phyloP scores from a whole-genome alignment of 2,329 filamentous ascomycete species.

The Cladosporium sphaerospermum region DNA sequence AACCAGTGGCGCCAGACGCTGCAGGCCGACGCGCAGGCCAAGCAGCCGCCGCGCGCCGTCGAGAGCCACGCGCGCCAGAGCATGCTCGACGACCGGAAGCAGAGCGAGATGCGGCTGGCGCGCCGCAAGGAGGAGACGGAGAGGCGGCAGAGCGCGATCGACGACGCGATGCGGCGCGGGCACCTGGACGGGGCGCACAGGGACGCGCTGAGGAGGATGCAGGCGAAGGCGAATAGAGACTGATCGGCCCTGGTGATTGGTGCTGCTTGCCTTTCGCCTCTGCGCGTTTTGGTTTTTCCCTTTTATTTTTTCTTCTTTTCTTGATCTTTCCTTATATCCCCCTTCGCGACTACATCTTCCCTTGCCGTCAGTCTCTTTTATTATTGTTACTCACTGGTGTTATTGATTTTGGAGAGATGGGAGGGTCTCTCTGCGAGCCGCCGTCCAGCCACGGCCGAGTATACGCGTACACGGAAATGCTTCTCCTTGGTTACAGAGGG shows the following conservation, averaged over 20 bases:
- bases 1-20: constrained; percentile 53
- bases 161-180: constrained; percentile 69
- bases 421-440: too few relatives aligned
- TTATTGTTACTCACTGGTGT: too few relatives aligned
- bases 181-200: constrained; percentile 71
- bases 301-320: background rate
- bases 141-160: constrained; percentile 57
- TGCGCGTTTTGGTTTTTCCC: background rate
- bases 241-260: background rate
- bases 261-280: background rate
- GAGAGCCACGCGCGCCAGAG: constrained; percentile 32
- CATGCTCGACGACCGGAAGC: constrained; percentile 57
- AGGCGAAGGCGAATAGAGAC: constrained; percentile 39
- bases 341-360: background rate
- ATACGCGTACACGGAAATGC: too few relatives aligned
- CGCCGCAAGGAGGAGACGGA: constrained; percentile 53
- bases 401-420: too few relatives aligned
- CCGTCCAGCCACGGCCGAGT: background rate
- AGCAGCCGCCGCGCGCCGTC: constrained; percentile 25
- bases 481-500: too few relatives aligned
- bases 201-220: constrained; percentile 74
- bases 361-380: too few relatives aligned
- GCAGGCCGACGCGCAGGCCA: constrained; percentile 13
- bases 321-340: background rate
- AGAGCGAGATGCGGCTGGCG: constrained; percentile 55